phyloP scores from a whole-genome alignment of 176 grass and related monocot species.

The Lolium perenne region DNA sequence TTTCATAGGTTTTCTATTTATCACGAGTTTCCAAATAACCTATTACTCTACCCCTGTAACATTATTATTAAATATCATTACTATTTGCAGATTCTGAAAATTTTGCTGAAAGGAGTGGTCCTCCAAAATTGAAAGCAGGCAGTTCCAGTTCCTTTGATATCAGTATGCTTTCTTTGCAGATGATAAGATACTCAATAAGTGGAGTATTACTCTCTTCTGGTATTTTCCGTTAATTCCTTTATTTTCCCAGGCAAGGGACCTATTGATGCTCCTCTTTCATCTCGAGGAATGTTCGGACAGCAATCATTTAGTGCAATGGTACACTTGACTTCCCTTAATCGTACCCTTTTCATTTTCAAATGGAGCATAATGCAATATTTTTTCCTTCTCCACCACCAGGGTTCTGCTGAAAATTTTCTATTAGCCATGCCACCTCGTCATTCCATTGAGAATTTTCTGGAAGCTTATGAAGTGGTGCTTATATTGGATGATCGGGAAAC shows the following conservation, averaged over 20 bases:
- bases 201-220: conserved; percentile 3
- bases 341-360: background rate
- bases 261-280: conserved; percentile 33
- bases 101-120: conserved; percentile 26
- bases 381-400: conserved; percentile 45
- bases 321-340: conserved; percentile 2
- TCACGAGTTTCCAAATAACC: background rate
- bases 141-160: conserved; percentile 40
- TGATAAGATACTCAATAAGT: background rate
- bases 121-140: conserved; percentile 43
- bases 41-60: background rate
- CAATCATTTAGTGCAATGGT: conserved; percentile 58
- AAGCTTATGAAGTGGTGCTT: conserved; percentile 84
- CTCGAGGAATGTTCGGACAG: conserved; percentile 45
- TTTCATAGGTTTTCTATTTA: conserved; percentile 46
- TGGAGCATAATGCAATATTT: background rate
- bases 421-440: conserved; percentile 82
- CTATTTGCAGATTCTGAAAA: conserved; percentile 29
- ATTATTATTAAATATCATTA: background rate
- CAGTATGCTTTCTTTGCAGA: conserved; percentile 47
- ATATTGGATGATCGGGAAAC: conserved; percentile 92
- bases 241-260: conserved; percentile 40
- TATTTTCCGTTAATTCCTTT: conserved; percentile 32
- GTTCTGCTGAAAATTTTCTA: conserved; percentile 36
- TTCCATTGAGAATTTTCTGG: conserved; percentile 66